Percentiles rank a stretch among this genome's conserved stretches.
Conservation (phyloP, 495 filamentous ascomycete genomes). For the Xylaria venustula region DNA sequence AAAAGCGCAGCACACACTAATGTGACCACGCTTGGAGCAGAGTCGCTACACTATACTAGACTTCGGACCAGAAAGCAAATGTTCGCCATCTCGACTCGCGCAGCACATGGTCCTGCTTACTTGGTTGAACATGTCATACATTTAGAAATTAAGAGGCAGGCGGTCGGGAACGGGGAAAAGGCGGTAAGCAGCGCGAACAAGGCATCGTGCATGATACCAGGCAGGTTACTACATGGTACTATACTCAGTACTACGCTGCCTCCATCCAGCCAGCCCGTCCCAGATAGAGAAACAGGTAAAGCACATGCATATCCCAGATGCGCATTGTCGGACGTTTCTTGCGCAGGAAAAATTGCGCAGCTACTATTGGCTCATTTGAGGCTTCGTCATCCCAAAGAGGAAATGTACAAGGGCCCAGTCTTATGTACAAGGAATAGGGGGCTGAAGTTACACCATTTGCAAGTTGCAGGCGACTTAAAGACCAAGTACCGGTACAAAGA, state of each 20-base stretch:
- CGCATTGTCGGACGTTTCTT: conserved; percentile 5
- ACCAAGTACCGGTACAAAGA: not conserved
- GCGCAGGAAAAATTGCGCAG: not conserved
- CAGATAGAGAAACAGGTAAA: conserved; percentile 16
- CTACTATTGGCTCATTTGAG: conserved; percentile 7
- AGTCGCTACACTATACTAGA: no score
- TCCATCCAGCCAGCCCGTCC: conserved; percentile 18
- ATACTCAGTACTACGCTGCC: no score
- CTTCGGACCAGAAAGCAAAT: not conserved
- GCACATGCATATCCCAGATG: conserved; percentile 10
- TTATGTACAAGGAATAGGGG: conserved; percentile 14
- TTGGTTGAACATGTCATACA: conserved; percentile 5
- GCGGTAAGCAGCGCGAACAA: conserved; percentile 31
- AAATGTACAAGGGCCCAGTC: conserved; percentile 3
- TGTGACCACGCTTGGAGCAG: no score
- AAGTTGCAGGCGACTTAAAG: conserved; percentile 9
- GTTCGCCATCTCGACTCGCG: conserved; percentile 13
- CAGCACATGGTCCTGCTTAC: not conserved
- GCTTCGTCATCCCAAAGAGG: conserved; percentile 13
- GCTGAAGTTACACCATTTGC: conserved; percentile 4
- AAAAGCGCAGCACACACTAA: no score
- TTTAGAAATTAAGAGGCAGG: not conserved
- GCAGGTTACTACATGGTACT: no score
- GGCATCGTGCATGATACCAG: conserved; percentile 34
- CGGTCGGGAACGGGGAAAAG: conserved; percentile 18